phyloP scores from a whole-genome alignment of 495 filamentous ascomycete genomes.

The Margaritispora aquatica region DNA sequence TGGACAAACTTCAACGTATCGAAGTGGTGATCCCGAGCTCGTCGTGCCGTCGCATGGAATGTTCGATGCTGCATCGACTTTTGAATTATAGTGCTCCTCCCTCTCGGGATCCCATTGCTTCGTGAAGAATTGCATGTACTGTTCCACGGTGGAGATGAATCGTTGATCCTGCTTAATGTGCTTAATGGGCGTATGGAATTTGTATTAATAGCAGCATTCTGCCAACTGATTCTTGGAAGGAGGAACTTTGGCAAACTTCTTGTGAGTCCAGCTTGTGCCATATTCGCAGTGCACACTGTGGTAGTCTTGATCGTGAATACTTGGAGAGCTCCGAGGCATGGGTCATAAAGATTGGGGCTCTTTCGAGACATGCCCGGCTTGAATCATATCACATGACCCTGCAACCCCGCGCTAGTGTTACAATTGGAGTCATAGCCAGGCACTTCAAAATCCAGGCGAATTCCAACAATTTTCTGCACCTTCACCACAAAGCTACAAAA shows the following conservation, averaged over 20 bases:
- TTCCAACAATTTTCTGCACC: neutral
- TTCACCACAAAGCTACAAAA: slow-evolving; percentile 20
- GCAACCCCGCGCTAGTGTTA: neutral
- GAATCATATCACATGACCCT: neutral
- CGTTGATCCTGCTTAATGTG: slow-evolving; percentile 12
- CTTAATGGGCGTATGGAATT: slow-evolving; percentile 23
- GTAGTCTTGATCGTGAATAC: neutral
- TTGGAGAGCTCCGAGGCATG: neutral
- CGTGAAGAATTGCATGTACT: neutral
- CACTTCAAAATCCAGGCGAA: neutral
- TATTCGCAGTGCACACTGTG: slow-evolving; percentile 5
- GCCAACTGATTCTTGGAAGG: slow-evolving; percentile 49
- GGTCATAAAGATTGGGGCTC: neutral
- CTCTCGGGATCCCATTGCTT: neutral
- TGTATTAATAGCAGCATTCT: slow-evolving; percentile 22
- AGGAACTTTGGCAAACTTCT: slow-evolving; percentile 43
- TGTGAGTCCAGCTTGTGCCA: slow-evolving; percentile 27
- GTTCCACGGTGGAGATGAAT: slow-evolving; percentile 6
- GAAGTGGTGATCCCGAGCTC: slow-evolving; percentile 82
- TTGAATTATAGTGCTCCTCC: slow-evolving; percentile 7
- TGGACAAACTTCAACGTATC: slow-evolving; percentile 97
- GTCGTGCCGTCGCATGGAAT: slow-evolving; percentile 66
- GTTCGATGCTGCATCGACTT: slow-evolving; percentile 24
- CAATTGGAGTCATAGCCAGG: neutral
- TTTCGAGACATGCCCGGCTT: neutral